Conservation (phyloP, 495 filamentous ascomycete genomes). For the Baudoinia panamericana region DNA sequence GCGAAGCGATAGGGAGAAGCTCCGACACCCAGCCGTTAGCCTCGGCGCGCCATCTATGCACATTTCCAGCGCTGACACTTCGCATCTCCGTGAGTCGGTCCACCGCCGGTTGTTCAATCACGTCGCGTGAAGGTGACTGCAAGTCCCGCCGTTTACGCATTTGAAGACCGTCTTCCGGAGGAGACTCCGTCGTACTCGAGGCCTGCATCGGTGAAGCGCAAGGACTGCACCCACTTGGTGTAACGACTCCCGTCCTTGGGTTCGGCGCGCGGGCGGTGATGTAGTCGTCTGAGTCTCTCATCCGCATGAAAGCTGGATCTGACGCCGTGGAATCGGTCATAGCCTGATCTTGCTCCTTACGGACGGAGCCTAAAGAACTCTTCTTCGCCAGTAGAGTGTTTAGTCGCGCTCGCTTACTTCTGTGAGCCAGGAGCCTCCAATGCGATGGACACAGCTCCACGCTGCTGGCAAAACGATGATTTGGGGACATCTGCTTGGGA, state of each 20-base stretch:
- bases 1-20: constrained; percentile 3
- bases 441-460: constrained; percentile 13
- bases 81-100: constrained; percentile 12
- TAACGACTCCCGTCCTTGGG: constrained; percentile 19
- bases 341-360: not conserved
- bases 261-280: constrained; percentile 21
- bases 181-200: constrained; percentile 1
- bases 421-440: constrained; percentile 4
- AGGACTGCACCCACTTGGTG: constrained; percentile 11
- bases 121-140: no score
- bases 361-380: not conserved
- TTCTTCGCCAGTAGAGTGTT: constrained; percentile 8
- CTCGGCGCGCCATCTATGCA: constrained; percentile 1
- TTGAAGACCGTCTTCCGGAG: constrained; percentile 3
- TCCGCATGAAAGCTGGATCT: constrained; percentile 13
- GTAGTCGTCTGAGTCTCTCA: constrained; percentile 23
- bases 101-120: constrained; percentile 4
- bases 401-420: constrained; percentile 1
- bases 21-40: constrained; percentile 10
- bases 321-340: not conserved
- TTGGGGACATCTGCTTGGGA: not conserved
- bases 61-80: constrained; percentile 7
- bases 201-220: constrained; percentile 4
- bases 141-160: not conserved
- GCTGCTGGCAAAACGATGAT: no score